Evolutionary conservation across 75 land plant genomes (phyloP).

Genomic region (Selaginella tamariscina): DNA sequence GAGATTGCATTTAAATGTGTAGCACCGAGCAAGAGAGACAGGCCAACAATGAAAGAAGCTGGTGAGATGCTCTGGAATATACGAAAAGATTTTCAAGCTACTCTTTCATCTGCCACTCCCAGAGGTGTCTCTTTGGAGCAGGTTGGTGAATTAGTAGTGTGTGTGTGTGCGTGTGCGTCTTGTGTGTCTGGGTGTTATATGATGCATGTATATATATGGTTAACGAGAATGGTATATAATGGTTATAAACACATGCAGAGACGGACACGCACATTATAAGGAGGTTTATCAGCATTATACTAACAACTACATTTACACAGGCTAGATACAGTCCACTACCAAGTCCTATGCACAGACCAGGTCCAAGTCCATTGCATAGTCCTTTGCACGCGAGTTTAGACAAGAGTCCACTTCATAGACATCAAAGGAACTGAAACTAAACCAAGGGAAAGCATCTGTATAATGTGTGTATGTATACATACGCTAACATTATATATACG

Average conservation of each 20-base stretch:
- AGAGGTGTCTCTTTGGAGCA: not conserved
- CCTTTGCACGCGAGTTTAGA: not conserved
- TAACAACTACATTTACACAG: no score
- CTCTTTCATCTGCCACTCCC: not conserved
- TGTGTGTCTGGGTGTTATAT: no score
- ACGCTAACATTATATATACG: no score
- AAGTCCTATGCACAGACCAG: not conserved
- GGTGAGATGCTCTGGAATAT: slow-evolving; percentile 58
- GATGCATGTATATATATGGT: no score
- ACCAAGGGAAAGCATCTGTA: no score
- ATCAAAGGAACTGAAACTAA: slow-evolving; percentile 8
- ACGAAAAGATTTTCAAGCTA: slow-evolving; percentile 45
- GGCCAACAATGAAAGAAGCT: slow-evolving; percentile 78
- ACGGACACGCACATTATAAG: no score
- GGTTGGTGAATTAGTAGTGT: no score
- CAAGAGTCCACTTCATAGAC: not conserved
- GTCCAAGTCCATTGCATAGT: not conserved
- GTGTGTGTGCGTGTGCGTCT: no score
- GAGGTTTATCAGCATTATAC: no score
- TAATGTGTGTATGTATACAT: no score
- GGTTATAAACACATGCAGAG: no score
- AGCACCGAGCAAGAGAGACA: slow-evolving; percentile 48
- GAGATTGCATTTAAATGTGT: slow-evolving; percentile 61
- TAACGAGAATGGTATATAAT: no score
- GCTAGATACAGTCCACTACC: not conserved